phyloP scores from a whole-genome alignment of 2,329 filamentous ascomycete genomes.

The Cercospora sp. region DNA sequence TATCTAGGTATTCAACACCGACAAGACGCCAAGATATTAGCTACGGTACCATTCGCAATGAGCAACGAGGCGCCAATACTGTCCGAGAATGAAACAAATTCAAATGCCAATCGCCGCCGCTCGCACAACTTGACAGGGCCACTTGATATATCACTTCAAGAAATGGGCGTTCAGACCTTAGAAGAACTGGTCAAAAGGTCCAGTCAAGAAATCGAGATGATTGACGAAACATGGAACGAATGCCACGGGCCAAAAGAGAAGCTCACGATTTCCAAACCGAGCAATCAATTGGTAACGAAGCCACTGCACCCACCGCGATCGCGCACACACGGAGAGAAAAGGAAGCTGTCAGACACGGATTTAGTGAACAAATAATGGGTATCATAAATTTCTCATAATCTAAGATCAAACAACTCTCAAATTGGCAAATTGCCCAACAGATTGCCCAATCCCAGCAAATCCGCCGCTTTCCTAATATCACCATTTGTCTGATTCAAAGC shows the following conservation, averaged over 20 bases:
- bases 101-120: conserved; percentile 1
- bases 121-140: conserved; percentile 6
- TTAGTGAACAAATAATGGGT: conserved; percentile 1
- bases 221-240: not conserved
- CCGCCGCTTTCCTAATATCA: conserved; percentile 12
- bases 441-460: not conserved
- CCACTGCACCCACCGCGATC: conserved; percentile 7
- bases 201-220: not conserved
- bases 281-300: not conserved
- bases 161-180: not conserved
- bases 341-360: not conserved
- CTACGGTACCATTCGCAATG: not conserved
- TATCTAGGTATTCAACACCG: not conserved
- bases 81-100: not conserved
- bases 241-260: not conserved
- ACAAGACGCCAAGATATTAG: not conserved
- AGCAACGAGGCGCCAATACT: not conserved
- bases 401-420: not conserved
- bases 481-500: conserved; percentile 27
- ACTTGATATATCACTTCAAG: not conserved
- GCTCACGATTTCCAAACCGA: not conserved
- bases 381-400: not conserved
- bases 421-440: not conserved
- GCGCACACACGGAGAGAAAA: conserved; percentile 4
- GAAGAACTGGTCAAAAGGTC: not conserved